Evolutionary conservation across 768 basidiomycete genomes (phyloP), one percentile per base, ranked within the genome.

Genomic region (Mycena galopus): DNA sequence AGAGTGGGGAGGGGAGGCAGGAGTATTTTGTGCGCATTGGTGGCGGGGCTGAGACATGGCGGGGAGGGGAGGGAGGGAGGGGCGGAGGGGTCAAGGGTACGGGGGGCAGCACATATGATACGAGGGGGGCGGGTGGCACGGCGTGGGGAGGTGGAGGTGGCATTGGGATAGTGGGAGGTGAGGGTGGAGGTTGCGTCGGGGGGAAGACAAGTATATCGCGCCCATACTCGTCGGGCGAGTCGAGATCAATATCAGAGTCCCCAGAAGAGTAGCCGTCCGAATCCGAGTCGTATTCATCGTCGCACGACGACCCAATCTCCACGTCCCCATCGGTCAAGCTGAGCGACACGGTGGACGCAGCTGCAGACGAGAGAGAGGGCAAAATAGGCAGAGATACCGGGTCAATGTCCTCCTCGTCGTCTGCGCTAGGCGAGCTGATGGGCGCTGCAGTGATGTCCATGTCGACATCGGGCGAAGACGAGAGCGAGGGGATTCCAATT

Each of bases 1-100:
- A 85, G 62, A 86, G 78, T 19, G 82, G 79, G 21, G 86, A 85
- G 21, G 85, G 85, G 14, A 80, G 76, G 71, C 79, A 83, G 3
- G 84, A 82, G 71, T 81, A 84, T 72, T 82, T 84, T 27, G 73
- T 69, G 69, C 75, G 61, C 14, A 70, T n/a, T 63, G 53, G 75
- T 56, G 75, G 79, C 30, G 75, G 33, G 59, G 77, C 61, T 58
- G 79, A 64, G 76, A 23, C 75, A 67, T 70, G 76, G 78, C 14
- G 80, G 75, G 53, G 79, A 78, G 80, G 59, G 8, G 76, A 77
- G 33, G 79, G 78, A 12, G 81, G 79, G 19, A 78, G 74, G 27
- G 78, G 53, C 8, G 53, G n/a, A 16, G 35, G n/a, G 5, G 25
- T 51, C 3, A 12, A 14, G 50, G 50, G 50, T 12, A 19, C 35